phyloP scores from a whole-genome alignment of 257 asterid species.

The Przewalskia tangutica region DNA sequence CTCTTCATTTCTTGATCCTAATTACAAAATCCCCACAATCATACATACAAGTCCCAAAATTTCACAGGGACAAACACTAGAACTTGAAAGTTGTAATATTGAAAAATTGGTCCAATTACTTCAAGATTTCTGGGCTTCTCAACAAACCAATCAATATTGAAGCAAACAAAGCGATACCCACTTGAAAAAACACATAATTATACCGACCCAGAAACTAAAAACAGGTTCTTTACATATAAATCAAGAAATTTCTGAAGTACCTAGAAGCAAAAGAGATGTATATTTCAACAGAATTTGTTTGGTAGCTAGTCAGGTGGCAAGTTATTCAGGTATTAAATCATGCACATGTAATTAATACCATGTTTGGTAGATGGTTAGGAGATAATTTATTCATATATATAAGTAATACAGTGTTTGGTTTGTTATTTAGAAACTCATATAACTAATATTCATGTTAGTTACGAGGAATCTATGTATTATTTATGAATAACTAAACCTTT shows the following conservation, averaged over 20 bases:
- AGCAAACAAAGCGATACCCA: background rate
- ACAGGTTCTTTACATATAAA: background rate
- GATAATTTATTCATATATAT: no score
- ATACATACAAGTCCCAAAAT: background rate
- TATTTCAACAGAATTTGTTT: background rate
- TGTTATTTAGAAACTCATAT: no score
- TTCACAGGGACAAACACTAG: background rate
- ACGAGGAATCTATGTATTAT: no score
- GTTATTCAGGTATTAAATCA: no score
- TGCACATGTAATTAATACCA: no score
- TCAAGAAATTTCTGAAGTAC: background rate
- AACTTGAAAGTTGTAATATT: background rate
- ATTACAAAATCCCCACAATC: no score
- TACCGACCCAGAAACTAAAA: background rate
- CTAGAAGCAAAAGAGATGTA: background rate
- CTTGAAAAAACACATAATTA: background rate
- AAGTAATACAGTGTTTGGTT: no score
- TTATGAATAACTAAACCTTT: no score
- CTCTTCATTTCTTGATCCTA: constrained; percentile 41
- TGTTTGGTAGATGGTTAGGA: no score
- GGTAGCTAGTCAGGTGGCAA: no score
- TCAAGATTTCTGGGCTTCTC: no score
- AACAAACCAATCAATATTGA: background rate
- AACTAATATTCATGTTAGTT: no score
- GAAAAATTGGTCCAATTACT: background rate